Evolutionary conservation across 345 rosid genomes (phyloP).

Genomic region (Heritiera littoralis): DNA sequence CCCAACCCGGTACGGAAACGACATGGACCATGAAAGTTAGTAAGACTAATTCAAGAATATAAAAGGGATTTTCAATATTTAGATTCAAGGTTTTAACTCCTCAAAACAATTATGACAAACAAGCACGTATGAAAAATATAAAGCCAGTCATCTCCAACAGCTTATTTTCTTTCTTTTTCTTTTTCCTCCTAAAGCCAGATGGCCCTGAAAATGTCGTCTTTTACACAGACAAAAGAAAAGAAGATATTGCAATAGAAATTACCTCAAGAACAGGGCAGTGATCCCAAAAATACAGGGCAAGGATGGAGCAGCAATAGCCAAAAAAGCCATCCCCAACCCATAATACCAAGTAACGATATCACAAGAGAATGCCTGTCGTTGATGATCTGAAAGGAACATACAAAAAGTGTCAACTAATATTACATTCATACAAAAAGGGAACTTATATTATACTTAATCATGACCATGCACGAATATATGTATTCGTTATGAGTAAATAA

Average conservation of each 20-base stretch:
- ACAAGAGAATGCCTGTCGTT: slow-evolving; percentile 53
- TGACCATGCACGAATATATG: too few species aligned
- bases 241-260: neutral
- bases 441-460: too few species aligned
- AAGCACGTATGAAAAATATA: neutral
- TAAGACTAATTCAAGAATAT: neutral
- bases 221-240: too few species aligned
- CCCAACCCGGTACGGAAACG: slow-evolving; percentile 60
- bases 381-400: slow-evolving; percentile 59
- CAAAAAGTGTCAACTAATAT: slow-evolving; percentile 1
- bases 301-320: slow-evolving; percentile 70
- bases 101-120: neutral
- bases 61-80: neutral
- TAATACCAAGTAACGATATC: slow-evolving; percentile 61
- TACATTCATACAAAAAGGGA: too few species aligned
- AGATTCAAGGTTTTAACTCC: neutral
- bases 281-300: slow-evolving; percentile 77
- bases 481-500: too few species aligned
- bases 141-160: neutral
- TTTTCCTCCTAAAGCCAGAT: neutral
- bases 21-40: neutral
- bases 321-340: slow-evolving; percentile 67
- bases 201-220: neutral
- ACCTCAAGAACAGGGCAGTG: slow-evolving; percentile 85
- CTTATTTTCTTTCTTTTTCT: neutral